Percentiles rank a stretch among this genome's conserved stretches.
These are phyloP conservation scores for Wallacemonas rigidus DNA, from an alignment of 208 protist genomes.

Conservation along the genomic window DNA sequence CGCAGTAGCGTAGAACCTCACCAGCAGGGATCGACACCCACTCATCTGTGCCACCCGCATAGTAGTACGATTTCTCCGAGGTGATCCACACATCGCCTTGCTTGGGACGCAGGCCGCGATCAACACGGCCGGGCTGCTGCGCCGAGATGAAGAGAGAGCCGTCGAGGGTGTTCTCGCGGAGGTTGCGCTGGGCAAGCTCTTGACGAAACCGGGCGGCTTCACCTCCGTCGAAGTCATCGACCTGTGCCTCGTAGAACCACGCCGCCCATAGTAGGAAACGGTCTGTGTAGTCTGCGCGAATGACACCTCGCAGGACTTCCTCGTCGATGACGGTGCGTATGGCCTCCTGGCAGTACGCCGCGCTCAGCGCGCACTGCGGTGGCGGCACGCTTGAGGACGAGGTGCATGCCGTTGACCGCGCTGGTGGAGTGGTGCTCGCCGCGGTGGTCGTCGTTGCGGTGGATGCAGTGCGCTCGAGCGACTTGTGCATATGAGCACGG, in stretches of 20 bases:
- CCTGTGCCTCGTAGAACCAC: constrained; percentile 32
- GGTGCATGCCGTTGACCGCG: neutral
- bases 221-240: constrained; percentile 33
- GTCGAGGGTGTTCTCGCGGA: constrained; percentile 40
- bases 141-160: constrained; percentile 29
- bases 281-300: constrained; percentile 32
- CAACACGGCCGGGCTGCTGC: constrained; percentile 13
- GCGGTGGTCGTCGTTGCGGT: neutral
- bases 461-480: neutral
- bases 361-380: constrained; percentile 11
- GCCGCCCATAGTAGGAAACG: constrained; percentile 54
- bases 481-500: constrained; percentile 35
- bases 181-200: constrained; percentile 42
- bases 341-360: constrained; percentile 11
- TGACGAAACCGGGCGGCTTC: constrained; percentile 45
- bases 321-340: constrained; percentile 42
- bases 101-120: neutral
- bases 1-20: constrained; percentile 36
- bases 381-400: neutral
- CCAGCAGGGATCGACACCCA: constrained; percentile 32
- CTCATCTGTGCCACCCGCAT: neutral
- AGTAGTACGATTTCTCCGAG: constrained; percentile 32
- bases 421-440: constrained; percentile 2
- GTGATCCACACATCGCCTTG: constrained; percentile 49
- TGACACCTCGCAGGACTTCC: constrained; percentile 30